These are phyloP conservation scores for Cyclotella atomus DNA, from an alignment of 108 stramenopile genomes.

Conservation along the genomic window DNA sequence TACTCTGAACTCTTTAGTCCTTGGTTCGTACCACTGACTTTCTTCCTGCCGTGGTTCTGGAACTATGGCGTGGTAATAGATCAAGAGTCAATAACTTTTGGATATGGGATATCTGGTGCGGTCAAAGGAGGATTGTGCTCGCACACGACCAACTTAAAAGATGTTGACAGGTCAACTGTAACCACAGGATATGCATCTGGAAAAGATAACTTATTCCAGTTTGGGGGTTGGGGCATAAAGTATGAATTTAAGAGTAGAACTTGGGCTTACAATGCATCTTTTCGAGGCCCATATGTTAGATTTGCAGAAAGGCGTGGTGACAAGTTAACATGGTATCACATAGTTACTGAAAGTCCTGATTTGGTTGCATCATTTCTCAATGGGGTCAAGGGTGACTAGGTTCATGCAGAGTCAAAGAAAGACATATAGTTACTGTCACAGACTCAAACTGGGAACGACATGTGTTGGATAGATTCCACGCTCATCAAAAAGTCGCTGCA, in stretches of 20 bases:
- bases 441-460: slow-evolving; percentile 34
- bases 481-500: slow-evolving; percentile 14
- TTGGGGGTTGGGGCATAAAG: slow-evolving; percentile 9
- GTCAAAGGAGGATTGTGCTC: background rate
- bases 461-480: slow-evolving; percentile 29
- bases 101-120: background rate
- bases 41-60: slow-evolving; percentile 16
- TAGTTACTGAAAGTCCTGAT: slow-evolving; percentile 7
- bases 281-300: background rate
- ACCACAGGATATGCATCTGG: background rate
- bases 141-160: background rate
- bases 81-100: slow-evolving; percentile 2
- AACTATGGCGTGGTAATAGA: slow-evolving; percentile 5
- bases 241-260: background rate
- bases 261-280: slow-evolving; percentile 10
- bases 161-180: slow-evolving; percentile 3
- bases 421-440: background rate
- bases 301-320: background rate
- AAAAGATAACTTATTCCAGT: slow-evolving; percentile 11
- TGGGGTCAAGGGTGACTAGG: too few species aligned
- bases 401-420: background rate
- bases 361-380: background rate
- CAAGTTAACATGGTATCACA: background rate
- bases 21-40: slow-evolving; percentile 10
- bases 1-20: slow-evolving; percentile 1